A percentile compares a stretch with the other conserved stretches of the same genome.
phyloP scores from a whole-genome alignment of 768 basidiomycete genomes.

The Rhodosporidiobolus odoratus region DNA sequence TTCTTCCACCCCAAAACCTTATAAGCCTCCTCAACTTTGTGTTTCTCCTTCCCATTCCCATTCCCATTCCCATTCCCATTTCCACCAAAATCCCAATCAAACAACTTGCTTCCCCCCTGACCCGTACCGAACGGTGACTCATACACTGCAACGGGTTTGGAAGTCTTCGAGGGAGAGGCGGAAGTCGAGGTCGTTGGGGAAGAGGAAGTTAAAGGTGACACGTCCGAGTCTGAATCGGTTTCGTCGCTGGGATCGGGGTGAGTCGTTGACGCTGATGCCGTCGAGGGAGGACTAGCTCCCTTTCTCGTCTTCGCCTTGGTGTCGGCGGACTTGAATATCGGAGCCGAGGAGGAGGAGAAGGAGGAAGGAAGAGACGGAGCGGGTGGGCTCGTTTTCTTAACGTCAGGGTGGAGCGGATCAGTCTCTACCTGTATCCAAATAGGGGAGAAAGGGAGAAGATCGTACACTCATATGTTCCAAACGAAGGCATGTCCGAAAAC shows the following conservation, averaged over 20 bases:
- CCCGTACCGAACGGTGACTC: neutral
- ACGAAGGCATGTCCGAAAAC: too few relatives aligned
- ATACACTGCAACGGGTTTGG: neutral
- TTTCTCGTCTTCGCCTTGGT: too few relatives aligned
- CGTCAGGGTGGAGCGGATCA: too few relatives aligned
- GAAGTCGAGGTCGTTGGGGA: neutral
- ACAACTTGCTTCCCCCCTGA: neutral
- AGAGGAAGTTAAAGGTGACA: neutral
- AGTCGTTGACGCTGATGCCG: neutral
- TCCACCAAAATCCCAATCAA: conserved; percentile 1
- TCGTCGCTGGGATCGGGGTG: neutral
- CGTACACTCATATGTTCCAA: too few relatives aligned
- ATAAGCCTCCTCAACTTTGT: neutral
- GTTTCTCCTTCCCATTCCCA: neutral
- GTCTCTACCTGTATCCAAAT: too few relatives aligned
- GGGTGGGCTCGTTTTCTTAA: too few relatives aligned
- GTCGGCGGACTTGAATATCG: too few relatives aligned
- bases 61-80: neutral
- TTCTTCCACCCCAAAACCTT: neutral
- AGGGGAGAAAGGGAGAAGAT: too few relatives aligned
- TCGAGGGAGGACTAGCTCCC: neutral
- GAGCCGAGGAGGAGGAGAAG: too few relatives aligned
- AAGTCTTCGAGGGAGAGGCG: neutral
- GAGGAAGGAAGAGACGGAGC: too few relatives aligned
- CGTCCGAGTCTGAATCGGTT: neutral